phyloP scores from a whole-genome alignment of 2,329 filamentous ascomycete species.

The Ascochyta clinopodiicola region DNA sequence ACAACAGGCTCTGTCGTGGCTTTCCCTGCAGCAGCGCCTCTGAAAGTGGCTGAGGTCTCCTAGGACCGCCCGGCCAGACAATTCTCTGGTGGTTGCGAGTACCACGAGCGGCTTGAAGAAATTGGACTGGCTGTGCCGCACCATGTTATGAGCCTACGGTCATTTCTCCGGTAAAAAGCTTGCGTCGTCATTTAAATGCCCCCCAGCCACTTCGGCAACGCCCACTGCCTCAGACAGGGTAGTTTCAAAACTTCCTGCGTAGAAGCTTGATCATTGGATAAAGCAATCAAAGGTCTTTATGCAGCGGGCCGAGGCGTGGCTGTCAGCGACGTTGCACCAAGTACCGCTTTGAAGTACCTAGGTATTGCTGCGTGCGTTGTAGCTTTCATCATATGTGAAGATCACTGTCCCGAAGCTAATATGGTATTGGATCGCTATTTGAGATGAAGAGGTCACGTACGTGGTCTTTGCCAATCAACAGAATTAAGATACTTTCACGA shows the following conservation, averaged over 20 bases:
- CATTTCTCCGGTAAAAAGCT: background rate
- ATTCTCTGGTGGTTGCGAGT: background rate
- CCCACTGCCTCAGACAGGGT: conserved; percentile 6
- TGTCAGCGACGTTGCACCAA: too few species aligned
- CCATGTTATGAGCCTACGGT: background rate
- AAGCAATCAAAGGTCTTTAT: background rate
- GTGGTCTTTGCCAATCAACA: too few species aligned
- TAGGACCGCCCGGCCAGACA: background rate
- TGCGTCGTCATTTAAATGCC: conserved; percentile 1
- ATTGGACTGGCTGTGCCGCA: conserved; percentile 26
- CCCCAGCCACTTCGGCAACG: conserved; percentile 9
- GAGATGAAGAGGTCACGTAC: too few species aligned
- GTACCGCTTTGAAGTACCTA: too few species aligned
- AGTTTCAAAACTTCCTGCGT: conserved; percentile 9
- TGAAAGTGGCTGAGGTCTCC: background rate
- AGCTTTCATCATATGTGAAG: too few species aligned
- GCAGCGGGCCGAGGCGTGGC: conserved; percentile 2
- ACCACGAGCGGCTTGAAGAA: conserved; percentile 28
- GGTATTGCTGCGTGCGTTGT: too few species aligned
- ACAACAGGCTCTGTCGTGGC: conserved; percentile 4
- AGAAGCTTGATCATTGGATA: background rate
- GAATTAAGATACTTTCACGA: background rate
- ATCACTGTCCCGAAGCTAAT: too few species aligned
- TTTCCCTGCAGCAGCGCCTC: conserved; percentile 1
- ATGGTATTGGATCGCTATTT: too few species aligned